Conservation (phyloP, 2,329 filamentous ascomycete genomes). For the Didymellaceae sp. region DNA sequence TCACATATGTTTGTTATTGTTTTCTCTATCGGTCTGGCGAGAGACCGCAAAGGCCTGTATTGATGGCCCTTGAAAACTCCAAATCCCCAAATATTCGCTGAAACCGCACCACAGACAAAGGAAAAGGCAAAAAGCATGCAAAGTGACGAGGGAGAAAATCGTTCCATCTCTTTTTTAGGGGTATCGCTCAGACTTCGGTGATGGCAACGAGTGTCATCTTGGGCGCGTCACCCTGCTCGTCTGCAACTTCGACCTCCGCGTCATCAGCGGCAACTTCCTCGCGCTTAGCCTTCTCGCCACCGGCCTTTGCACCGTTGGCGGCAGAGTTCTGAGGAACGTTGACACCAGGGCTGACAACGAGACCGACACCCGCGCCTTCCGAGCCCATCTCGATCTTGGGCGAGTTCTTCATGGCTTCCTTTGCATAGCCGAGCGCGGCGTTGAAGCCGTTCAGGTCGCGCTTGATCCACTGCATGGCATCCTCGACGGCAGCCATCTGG, state of each 20-base stretch:
- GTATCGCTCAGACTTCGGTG: constrained; percentile 42
- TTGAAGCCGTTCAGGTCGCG: constrained; percentile 58
- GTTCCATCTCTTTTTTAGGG: constrained; percentile 4
- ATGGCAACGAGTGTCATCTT: constrained; percentile 51
- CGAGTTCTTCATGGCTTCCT: constrained; percentile 54
- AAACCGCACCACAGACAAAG: constrained; percentile 7
- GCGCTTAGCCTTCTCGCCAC: constrained; percentile 30
- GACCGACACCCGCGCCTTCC: constrained; percentile 52
- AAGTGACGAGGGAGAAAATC: not conserved
- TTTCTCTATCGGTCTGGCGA: not conserved
- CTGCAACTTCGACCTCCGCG: constrained; percentile 43
- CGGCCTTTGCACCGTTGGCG: constrained; percentile 39
- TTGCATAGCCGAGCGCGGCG: constrained; percentile 56
- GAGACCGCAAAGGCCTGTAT: not conserved
- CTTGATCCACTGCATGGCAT: constrained; percentile 52
- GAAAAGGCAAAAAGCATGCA: constrained; percentile 5
- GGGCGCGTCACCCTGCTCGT: constrained; percentile 39
- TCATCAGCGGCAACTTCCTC: too few species aligned
- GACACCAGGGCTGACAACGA: constrained; percentile 48
- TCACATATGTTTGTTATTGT: constrained; percentile 8
- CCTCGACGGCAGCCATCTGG: constrained; percentile 41
- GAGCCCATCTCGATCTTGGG: constrained; percentile 60
- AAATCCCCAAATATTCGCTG: constrained; percentile 7
- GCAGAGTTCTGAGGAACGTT: constrained; percentile 48
- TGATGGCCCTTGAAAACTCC: constrained; percentile 3